phyloP scores from a whole-genome alignment of 2,329 filamentous ascomycete genomes.

The Juglanconis sp. region DNA sequence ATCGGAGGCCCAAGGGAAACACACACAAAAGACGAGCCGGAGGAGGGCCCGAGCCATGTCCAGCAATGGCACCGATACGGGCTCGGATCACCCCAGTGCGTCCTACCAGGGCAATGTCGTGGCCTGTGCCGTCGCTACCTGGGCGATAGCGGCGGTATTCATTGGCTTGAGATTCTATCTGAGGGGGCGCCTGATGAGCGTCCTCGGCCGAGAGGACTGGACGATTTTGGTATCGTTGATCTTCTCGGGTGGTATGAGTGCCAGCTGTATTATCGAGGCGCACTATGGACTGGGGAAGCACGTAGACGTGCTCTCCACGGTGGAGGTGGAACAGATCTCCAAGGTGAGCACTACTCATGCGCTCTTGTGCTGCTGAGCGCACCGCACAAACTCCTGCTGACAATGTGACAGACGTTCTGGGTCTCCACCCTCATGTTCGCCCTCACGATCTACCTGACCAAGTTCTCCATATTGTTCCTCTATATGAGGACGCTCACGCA shows the following conservation, averaged over 20 bases:
- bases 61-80: slow-evolving; percentile 10
- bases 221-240: slow-evolving; percentile 29
- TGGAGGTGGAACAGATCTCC: background rate
- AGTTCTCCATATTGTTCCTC: slow-evolving; percentile 25
- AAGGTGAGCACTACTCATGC: background rate
- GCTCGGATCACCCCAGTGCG: slow-evolving; percentile 4
- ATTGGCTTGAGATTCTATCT: slow-evolving; percentile 30
- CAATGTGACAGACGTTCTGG: slow-evolving; percentile 12
- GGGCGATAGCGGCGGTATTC: slow-evolving; percentile 26
- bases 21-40: background rate
- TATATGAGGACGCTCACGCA: slow-evolving; percentile 26
- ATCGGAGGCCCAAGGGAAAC: background rate
- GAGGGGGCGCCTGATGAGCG: slow-evolving; percentile 28
- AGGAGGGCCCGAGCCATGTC: slow-evolving; percentile 7
- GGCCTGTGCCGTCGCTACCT: slow-evolving; percentile 13
- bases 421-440: slow-evolving; percentile 23
- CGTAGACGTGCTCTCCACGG: background rate
- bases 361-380: too few species aligned
- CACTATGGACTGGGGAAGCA: slow-evolving; percentile 10
- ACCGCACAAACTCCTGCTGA: background rate
- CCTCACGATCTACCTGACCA: slow-evolving; percentile 22
- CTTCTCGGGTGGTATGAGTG: slow-evolving; percentile 13
- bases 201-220: slow-evolving; percentile 33
- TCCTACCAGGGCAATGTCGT: slow-evolving; percentile 13
- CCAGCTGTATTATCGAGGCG: slow-evolving; percentile 6